These are phyloP conservation scores for Psilocybe azurescens DNA, from an alignment of 768 basidiomycete species.

Conservation along the genomic window DNA sequence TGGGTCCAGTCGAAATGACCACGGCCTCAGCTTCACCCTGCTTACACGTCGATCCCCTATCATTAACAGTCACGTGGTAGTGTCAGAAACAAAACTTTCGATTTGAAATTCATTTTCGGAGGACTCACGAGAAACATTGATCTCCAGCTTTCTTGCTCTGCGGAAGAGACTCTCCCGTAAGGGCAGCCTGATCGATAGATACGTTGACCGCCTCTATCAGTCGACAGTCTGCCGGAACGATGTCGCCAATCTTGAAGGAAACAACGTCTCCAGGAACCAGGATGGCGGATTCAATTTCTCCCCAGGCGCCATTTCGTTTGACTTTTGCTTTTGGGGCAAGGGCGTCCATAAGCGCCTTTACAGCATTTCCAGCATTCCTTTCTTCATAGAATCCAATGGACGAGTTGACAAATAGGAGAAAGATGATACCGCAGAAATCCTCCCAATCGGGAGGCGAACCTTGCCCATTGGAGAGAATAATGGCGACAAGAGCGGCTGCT, in stretches of 20 bases:
- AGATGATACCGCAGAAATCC: conserved; percentile 96
- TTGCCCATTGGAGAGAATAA: conserved; percentile 94
- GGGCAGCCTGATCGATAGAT: conserved; percentile 97
- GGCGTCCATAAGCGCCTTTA: conserved; percentile 99
- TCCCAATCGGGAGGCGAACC: conserved; percentile 92
- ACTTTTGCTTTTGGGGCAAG: conserved; percentile 97
- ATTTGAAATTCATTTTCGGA: conserved; percentile 3
- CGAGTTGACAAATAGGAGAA: conserved; percentile 93
- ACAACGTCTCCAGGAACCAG: conserved; percentile 97
- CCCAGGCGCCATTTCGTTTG: conserved; percentile 84
- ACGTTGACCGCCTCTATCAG: conserved; percentile 97
- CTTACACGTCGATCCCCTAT: conserved; percentile 95
- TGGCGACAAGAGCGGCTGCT: conserved; percentile 91
- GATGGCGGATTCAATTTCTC: conserved; percentile 87
- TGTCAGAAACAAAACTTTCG: neutral
- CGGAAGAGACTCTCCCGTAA: conserved; percentile 97
- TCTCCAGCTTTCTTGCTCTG: conserved; percentile 90
- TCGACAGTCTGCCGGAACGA: conserved; percentile 97
- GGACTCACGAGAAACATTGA: conserved; percentile 95
- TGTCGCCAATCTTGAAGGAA: conserved; percentile 98
- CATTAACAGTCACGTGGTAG: conserved; percentile 9
- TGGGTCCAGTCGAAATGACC: conserved; percentile 97
- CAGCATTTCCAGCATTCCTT: conserved; percentile 95
- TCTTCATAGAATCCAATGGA: conserved; percentile 99
- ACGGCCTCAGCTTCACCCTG: conserved; percentile 99